A percentile compares a stretch with the other conserved stretches of the same genome.
phyloP scores from a whole-genome alignment of 352 stramenopile species.

The Phytophthora sansomeana region DNA sequence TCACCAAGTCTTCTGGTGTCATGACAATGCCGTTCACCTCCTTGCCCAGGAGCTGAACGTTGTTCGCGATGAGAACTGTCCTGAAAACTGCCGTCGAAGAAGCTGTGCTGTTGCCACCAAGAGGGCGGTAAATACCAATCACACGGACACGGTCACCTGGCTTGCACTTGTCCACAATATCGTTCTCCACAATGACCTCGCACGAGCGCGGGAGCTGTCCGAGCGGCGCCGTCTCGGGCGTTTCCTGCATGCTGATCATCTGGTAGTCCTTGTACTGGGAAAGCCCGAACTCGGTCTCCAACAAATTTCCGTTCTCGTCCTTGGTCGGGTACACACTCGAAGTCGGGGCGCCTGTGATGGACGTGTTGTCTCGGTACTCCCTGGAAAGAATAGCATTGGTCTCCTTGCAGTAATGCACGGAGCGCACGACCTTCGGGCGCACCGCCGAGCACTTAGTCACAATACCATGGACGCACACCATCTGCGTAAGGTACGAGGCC shows the following conservation, averaged over 20 bases:
- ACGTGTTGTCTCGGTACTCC: slow-evolving; percentile 98
- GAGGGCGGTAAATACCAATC: slow-evolving; percentile 95
- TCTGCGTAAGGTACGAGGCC: slow-evolving; percentile 91
- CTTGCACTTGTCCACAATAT: slow-evolving; percentile 99
- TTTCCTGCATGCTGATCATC: slow-evolving; percentile 90
- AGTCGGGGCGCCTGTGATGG: slow-evolving; percentile 90
- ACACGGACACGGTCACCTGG: slow-evolving; percentile 97
- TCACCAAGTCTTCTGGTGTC: slow-evolving; percentile 90
- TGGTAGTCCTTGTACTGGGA: slow-evolving; percentile 99
- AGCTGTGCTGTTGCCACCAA: slow-evolving; percentile 83
- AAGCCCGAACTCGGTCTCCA: slow-evolving; percentile 99
- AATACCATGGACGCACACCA: slow-evolving; percentile 99
- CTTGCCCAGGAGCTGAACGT: slow-evolving; percentile 95
- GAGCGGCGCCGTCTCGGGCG: slow-evolving; percentile 94
- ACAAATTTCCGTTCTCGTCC: slow-evolving; percentile 95
- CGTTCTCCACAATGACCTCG: slow-evolving; percentile 98
- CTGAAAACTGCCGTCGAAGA: slow-evolving; percentile 93
- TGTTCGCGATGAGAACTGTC: slow-evolving; percentile 97
- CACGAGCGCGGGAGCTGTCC: slow-evolving; percentile 97
- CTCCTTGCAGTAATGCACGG: slow-evolving; percentile 98
- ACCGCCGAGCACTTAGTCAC: slow-evolving; percentile 98
- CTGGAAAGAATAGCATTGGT: slow-evolving; percentile 94
- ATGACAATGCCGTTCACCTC: slow-evolving; percentile 95
- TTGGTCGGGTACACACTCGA: slow-evolving; percentile 95
- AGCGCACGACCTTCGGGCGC: slow-evolving; percentile 97